Evolutionary conservation across 257 asterid species (phyloP).

Genomic region (Fraxinus quadrangulata): DNA sequence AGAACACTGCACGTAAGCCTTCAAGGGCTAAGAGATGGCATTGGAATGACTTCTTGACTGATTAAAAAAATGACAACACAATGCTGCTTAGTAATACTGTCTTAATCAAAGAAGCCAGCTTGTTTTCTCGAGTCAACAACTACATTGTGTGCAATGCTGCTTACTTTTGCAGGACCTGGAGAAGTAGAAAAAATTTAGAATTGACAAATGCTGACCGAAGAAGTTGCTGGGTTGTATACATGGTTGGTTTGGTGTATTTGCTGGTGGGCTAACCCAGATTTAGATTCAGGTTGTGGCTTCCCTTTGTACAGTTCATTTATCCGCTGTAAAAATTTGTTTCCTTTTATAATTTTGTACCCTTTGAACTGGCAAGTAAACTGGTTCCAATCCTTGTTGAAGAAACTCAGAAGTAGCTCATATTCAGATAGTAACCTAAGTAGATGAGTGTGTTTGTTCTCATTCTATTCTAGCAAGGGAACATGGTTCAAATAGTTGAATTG

Average conservation of each 20-base stretch:
- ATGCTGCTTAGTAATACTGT: not conserved
- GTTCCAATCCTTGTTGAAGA: not conserved
- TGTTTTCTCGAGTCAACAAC: not conserved
- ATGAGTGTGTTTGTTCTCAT: not conserved
- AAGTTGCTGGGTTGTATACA: conserved; percentile 11
- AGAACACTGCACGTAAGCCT: conserved; percentile 75
- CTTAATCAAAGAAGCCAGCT: not conserved
- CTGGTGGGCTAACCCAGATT: conserved; percentile 20
- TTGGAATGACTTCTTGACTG: conserved; percentile 35
- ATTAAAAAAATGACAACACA: not conserved
- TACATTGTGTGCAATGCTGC: not conserved
- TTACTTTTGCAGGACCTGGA: conserved; percentile 18
- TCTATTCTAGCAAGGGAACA: not conserved
- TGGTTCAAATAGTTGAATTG: not conserved
- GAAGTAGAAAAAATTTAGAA: conserved; percentile 23
- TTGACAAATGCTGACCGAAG: conserved; percentile 3
- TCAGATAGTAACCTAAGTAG: not conserved
- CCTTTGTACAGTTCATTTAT: conserved; percentile 36
- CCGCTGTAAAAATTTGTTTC: not conserved
- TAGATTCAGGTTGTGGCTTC: conserved; percentile 22
- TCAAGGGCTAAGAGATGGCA: conserved; percentile 83
- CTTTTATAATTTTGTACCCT: not conserved
- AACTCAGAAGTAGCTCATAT: not conserved
- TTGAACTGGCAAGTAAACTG: not conserved
- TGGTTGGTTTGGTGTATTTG: conserved; percentile 17